These are phyloP conservation scores for Zea mays DNA, from an alignment of 176 grass and related monocot species.

Conservation along the genomic window DNA sequence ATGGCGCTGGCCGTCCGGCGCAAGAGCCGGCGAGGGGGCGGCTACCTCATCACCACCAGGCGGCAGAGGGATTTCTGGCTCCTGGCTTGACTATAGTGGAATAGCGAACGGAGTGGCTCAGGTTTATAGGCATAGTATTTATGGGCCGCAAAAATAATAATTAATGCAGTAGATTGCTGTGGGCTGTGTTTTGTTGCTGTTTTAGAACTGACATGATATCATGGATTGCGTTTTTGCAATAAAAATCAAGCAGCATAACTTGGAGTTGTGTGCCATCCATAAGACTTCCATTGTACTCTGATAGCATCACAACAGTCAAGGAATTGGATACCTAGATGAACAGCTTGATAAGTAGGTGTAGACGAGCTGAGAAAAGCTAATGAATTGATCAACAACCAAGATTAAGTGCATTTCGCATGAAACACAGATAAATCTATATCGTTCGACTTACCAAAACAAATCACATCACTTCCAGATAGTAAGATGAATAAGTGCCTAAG, in stretches of 20 bases:
- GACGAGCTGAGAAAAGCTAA: background rate
- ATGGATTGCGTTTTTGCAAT: background rate
- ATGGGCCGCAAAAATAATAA: constrained; percentile 3
- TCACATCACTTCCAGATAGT: background rate
- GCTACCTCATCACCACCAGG: constrained; percentile 79
- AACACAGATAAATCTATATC: background rate
- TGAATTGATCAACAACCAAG: background rate
- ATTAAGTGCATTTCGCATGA: background rate
- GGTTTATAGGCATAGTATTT: background rate
- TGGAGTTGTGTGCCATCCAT: background rate
- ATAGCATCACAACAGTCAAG: background rate
- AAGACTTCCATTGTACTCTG: background rate
- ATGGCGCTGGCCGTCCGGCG: constrained; percentile 63
- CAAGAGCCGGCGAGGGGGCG: constrained; percentile 67
- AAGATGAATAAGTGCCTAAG: background rate
- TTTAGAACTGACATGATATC: constrained; percentile 20
- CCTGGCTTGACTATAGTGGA: constrained; percentile 44
- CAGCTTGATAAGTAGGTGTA: background rate
- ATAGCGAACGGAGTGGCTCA: background rate
- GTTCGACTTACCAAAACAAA: background rate
- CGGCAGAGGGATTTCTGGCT: constrained; percentile 85
- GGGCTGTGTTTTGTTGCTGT: constrained; percentile 4
- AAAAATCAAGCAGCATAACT: constrained; percentile 7
- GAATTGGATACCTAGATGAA: background rate
- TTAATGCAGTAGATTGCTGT: constrained; percentile 28